phyloP scores from a whole-genome alignment of 495 filamentous ascomycete species.

The Astrothelium subdiscretum region DNA sequence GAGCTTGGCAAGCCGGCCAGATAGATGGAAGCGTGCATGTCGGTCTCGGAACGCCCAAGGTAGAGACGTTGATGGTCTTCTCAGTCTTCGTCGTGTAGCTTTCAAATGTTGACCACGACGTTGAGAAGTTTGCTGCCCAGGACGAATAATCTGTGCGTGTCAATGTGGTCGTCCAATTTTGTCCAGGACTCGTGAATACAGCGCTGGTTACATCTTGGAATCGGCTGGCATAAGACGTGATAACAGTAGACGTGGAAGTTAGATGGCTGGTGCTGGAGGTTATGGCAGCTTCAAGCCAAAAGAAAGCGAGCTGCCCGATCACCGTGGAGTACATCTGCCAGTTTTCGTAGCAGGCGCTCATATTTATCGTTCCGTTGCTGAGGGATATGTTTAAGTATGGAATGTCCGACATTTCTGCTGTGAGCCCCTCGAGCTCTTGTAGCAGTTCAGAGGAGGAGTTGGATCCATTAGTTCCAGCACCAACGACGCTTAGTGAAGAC shows the following conservation, averaged over 20 bases:
- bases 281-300: neutral
- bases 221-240: neutral
- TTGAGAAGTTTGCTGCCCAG: neutral
- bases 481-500: neutral
- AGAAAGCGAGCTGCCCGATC: neutral
- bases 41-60: constrained; percentile 1
- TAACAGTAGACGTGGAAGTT: neutral
- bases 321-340: neutral
- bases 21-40: constrained; percentile 1
- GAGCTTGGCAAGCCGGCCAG: constrained; percentile 4
- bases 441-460: neutral
- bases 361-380: neutral
- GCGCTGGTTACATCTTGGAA: neutral
- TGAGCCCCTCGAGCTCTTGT: neutral
- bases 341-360: neutral
- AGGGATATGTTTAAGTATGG: neutral
- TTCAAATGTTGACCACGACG: neutral
- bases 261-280: neutral
- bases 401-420: neutral
- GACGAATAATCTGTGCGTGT: neutral
- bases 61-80: neutral
- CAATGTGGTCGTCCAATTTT: neutral
- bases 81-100: neutral
- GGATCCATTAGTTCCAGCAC: neutral
- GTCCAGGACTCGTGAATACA: neutral